Percentiles rank a stretch among this genome's conserved stretches.
Evolutionary conservation across 169 alveolate genomes (phyloP).

Genomic region (Plasmodium billcollinsi): DNA sequence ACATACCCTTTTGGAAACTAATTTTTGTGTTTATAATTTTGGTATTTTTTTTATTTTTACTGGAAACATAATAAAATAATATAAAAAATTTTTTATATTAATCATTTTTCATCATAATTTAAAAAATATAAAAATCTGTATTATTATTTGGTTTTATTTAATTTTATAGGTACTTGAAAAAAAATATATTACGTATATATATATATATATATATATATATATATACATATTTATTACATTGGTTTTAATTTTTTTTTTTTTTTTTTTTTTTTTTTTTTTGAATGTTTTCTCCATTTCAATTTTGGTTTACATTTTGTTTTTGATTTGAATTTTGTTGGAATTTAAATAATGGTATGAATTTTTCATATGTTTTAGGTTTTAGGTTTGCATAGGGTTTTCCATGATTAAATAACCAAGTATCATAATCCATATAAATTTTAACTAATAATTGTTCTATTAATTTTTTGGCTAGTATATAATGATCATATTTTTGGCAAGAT

Average conservation of each 20-base stretch:
- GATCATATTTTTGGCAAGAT: conserved; percentile 92
- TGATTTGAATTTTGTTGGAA: conserved; percentile 16
- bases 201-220: neutral
- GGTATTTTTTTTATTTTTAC: too few species aligned
- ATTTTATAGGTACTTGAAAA: too few species aligned
- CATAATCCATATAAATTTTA: conserved; percentile 92
- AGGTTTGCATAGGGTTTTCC: conserved; percentile 68
- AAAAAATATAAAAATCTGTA: too few species aligned
- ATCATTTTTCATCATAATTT: too few species aligned
- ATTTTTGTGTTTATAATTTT: too few species aligned
- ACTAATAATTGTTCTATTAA: conserved; percentile 88
- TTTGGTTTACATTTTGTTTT: conserved; percentile 23
- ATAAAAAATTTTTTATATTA: too few species aligned
- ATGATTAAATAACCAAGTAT: conserved; percentile 75
- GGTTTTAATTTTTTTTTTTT: neutral
- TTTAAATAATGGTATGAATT: conserved; percentile 61
- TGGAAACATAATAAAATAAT: too few species aligned
- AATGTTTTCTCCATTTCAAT: neutral
- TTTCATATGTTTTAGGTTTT: conserved; percentile 71
- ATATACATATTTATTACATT: neutral
- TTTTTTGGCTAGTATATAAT: conserved; percentile 91
- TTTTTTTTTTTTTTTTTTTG: neutral
- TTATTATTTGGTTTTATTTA: too few species aligned
- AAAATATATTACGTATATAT: neutral
- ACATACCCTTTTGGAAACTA: too few species aligned